These are phyloP conservation scores for Crucibulum laeve DNA, from an alignment of 768 basidiomycete genomes.

Conservation along the genomic window DNA sequence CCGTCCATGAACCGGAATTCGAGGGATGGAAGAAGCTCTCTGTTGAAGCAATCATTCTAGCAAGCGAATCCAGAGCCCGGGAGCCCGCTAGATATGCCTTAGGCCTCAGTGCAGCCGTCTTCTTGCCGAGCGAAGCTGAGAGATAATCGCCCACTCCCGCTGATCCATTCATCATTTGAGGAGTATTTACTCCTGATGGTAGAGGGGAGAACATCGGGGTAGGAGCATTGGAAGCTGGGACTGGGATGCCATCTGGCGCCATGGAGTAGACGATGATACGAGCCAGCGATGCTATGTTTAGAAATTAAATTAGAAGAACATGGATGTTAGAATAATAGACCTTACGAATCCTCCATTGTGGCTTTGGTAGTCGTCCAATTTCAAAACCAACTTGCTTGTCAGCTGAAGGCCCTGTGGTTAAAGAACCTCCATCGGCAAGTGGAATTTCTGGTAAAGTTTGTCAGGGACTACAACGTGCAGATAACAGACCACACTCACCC, in stretches of 20 bases:
- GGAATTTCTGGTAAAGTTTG: constrained; percentile 50
- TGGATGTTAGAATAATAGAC: constrained; percentile 13
- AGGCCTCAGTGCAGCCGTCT: constrained; percentile 27
- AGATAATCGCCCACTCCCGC: constrained; percentile 55
- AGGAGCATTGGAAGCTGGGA: constrained; percentile 54
- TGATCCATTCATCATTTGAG: constrained; percentile 40
- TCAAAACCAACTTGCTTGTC: constrained; percentile 74
- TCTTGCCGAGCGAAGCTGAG: constrained; percentile 51
- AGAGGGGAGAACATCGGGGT: constrained; percentile 76
- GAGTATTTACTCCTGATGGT: constrained; percentile 59
- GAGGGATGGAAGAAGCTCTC: constrained; percentile 92
- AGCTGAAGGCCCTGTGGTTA: constrained; percentile 72
- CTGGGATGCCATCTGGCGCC: constrained; percentile 56
- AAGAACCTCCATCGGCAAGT: constrained; percentile 66
- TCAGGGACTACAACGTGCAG: constrained; percentile 4
- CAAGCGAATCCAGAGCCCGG: constrained; percentile 82
- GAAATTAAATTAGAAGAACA: constrained; percentile 6
- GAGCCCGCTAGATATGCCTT: constrained; percentile 77
- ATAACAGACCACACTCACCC: constrained; percentile 41
- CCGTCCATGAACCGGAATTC: constrained; percentile 81
- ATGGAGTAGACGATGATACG: constrained; percentile 89
- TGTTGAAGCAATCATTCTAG: constrained; percentile 77
- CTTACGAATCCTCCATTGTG: constrained; percentile 71
- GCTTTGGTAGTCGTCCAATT: constrained; percentile 65
- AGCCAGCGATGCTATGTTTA: constrained; percentile 63